phyloP scores from a whole-genome alignment of 192 early-diverging fungal genomes.

The Coemansia sp. region DNA sequence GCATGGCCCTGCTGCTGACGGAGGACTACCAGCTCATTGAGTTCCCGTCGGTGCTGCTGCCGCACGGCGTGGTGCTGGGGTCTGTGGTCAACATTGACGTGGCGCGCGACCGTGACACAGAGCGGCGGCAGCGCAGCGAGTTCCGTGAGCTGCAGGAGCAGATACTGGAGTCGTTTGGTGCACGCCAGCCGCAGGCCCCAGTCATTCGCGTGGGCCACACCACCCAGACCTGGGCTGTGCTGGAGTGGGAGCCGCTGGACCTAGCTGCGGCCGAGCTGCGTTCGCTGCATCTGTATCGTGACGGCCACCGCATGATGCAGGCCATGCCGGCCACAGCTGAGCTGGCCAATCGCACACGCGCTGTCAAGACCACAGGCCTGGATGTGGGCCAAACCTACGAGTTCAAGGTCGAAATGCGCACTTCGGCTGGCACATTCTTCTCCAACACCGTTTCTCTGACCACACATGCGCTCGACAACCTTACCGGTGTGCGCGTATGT shows the following conservation, averaged over 20 bases:
- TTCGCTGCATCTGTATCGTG: constrained; percentile 88
- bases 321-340: constrained; percentile 45
- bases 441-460: constrained; percentile 74
- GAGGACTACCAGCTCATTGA: constrained; percentile 98
- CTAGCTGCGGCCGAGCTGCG: constrained; percentile 80
- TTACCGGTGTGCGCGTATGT: constrained; percentile 94
- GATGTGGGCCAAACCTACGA: constrained; percentile 90
- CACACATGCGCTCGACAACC: constrained; percentile 94
- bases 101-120: constrained; percentile 83
- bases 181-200: constrained; percentile 76
- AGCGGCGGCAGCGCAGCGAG: constrained; percentile 74
- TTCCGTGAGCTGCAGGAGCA: constrained; percentile 86
- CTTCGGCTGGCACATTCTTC: constrained; percentile 81
- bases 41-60: constrained; percentile 94
- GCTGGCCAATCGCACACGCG: constrained; percentile 25
- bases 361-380: constrained; percentile 82
- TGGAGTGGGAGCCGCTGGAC: constrained; percentile 90
- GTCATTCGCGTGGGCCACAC: constrained; percentile 70
- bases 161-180: constrained; percentile 79
- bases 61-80: constrained; percentile 88
- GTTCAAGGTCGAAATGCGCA: constrained; percentile 86
- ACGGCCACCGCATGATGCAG: constrained; percentile 76
- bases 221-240: constrained; percentile 82
- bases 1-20: constrained; percentile 85
- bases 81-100: constrained; percentile 97